These are phyloP conservation scores for Polyporus tsugae DNA, from an alignment of 1,284 basidiomycete species.

Conservation along the genomic window DNA sequence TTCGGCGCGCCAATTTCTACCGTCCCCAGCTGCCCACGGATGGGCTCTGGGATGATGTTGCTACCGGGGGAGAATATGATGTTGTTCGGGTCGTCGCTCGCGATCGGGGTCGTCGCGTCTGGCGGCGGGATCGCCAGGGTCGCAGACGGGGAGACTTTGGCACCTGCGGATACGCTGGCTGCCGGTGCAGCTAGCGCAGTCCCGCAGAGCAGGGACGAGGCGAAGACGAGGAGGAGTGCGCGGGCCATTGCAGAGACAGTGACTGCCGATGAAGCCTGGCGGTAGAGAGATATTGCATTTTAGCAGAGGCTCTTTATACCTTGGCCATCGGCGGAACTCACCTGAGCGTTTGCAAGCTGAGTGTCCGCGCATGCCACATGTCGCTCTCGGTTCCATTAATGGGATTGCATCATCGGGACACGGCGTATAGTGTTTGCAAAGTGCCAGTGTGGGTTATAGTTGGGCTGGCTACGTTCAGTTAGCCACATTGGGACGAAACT, in stretches of 20 bases:
- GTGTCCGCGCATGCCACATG: constrained; percentile 9
- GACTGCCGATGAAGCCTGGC: not conserved
- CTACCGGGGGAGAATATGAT: constrained; percentile 42
- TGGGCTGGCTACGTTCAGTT: constrained; percentile 3
- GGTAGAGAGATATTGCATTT: not conserved
- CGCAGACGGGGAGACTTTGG: constrained; percentile 4
- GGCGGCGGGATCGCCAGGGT: constrained; percentile 17
- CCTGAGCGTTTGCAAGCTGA: not conserved
- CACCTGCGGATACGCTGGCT: not conserved
- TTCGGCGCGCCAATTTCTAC: constrained; percentile 65
- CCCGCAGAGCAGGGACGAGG: constrained; percentile 16
- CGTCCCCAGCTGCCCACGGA: constrained; percentile 56
- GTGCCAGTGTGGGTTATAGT: not conserved
- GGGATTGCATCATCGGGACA: constrained; percentile 12
- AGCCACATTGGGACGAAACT: constrained; percentile 23
- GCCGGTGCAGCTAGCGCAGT: constrained; percentile 24
- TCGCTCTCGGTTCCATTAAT: constrained; percentile 7
- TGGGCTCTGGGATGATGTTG: constrained; percentile 42
- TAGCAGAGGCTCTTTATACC: constrained; percentile 22
- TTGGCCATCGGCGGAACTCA: not conserved
- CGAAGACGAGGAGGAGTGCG: constrained; percentile 21
- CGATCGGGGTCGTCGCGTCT: constrained; percentile 51
- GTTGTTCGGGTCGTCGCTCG: constrained; percentile 61
- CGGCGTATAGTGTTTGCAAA: not conserved
- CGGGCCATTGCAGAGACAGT: constrained; percentile 21